Evolutionary conservation across 31 red algal genomes (phyloP).

Genomic region (Asparagopsis taxiformis): DNA sequence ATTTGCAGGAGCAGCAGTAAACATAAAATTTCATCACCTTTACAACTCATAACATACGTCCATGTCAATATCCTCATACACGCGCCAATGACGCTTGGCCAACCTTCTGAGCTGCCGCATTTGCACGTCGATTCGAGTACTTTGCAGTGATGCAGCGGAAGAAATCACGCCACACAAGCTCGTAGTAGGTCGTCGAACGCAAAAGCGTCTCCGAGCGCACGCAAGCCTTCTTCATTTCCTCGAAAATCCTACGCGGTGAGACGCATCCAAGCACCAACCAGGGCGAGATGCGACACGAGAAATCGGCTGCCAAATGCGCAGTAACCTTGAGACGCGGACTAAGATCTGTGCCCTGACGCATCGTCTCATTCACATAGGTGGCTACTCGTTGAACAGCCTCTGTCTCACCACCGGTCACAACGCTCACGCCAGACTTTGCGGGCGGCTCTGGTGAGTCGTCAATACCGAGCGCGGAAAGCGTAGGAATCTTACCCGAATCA

Average conservation of each 20-base stretch:
- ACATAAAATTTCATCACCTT: too few species aligned
- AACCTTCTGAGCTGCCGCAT: neutral
- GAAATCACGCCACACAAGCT: constrained; percentile 99
- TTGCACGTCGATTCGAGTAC: constrained; percentile 43
- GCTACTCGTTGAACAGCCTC: constrained; percentile 78
- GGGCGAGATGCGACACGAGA: constrained; percentile 94
- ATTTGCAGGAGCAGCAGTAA: too few species aligned
- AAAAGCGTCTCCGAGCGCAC: constrained; percentile 20
- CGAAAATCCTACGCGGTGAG: constrained; percentile 85
- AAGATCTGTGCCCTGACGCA: constrained; percentile 15
- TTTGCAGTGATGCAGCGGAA: constrained; percentile 97
- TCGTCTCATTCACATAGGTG: constrained; percentile 76
- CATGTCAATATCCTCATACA: too few species aligned
- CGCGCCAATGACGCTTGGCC: neutral
- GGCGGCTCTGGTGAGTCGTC: constrained; percentile 10
- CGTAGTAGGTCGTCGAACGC: constrained; percentile 85
- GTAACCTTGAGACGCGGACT: constrained; percentile 17
- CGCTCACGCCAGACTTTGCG: constrained; percentile 21
- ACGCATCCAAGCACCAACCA: constrained; percentile 99
- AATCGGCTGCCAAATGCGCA: constrained; percentile 91
- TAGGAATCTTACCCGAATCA: constrained; percentile 82
- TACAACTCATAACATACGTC: too few species aligned
- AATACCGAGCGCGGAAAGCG: constrained; percentile 75
- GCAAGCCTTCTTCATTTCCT: constrained; percentile 73
- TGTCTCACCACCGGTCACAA: constrained; percentile 86